Percentiles rank a stretch among this genome's conserved stretches.
phyloP scores from a whole-genome alignment of 306 rosid species.

The Lotus japonicus region DNA sequence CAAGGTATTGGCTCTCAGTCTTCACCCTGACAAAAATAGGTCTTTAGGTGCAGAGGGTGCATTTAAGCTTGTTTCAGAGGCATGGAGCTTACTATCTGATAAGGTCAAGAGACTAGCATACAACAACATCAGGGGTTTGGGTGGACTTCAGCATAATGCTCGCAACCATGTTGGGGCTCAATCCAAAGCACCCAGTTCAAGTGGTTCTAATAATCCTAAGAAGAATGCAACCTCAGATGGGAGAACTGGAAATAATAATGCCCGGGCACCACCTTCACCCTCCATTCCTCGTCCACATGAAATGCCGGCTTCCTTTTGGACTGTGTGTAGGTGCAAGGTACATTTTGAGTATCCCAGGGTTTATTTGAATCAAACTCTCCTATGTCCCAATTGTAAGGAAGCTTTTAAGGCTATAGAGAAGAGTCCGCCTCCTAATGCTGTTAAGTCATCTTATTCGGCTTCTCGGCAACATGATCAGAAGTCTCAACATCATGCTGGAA shows the following conservation, averaged over 20 bases:
- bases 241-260: constrained; percentile 31
- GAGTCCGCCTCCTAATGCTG: constrained; percentile 49
- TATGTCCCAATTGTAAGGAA: constrained; percentile 59
- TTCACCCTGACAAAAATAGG: constrained; percentile 85
- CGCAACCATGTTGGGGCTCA: constrained; percentile 27
- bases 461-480: constrained; percentile 38
- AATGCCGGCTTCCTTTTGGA: constrained; percentile 63
- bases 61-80: constrained; percentile 75
- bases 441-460: constrained; percentile 41
- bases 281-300: constrained; percentile 20
- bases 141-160: constrained; percentile 36
- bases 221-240: constrained; percentile 36
- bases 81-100: constrained; percentile 74
- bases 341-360: constrained; percentile 63
- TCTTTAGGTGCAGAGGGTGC: constrained; percentile 81
- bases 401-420: constrained; percentile 58
- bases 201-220: constrained; percentile 36
- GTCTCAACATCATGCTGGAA: constrained; percentile 24
- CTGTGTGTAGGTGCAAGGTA: constrained; percentile 63
- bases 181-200: constrained; percentile 34
- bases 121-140: constrained; percentile 41
- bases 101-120: constrained; percentile 46
- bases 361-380: constrained; percentile 58
- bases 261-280: constrained; percentile 22
- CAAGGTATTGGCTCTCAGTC: constrained; percentile 54